Base-by-base conservation (phyloP, 78 protist species). In the Dictyostelium purpureum region DNA sequence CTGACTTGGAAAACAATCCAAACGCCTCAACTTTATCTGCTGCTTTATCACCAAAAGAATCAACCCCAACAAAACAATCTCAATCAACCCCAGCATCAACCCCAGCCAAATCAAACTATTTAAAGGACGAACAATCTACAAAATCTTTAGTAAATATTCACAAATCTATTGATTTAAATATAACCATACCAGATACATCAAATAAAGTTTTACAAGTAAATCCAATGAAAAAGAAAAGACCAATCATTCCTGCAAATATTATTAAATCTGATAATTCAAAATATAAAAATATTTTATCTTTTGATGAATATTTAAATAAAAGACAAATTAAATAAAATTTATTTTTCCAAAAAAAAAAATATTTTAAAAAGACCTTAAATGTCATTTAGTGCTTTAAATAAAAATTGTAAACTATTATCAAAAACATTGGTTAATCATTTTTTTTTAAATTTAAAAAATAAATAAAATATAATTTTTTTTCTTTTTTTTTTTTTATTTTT, bases 161-260 rank as follows among this genome's bases (percentile, higher is more conserved):
- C 19, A 67, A 31, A 18, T 18, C 63, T 16, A 79, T 79, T 10
- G 78, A 79, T 42, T 43, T 79, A 16, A 51, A 79, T 26, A 79
- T 79, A 45, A 28, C 26, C 6, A 79, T 79, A 31, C 88, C 88
- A n/a, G 77, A 79, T 4, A 49, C 16, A 47, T 28, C 37, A 7
- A 45, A 35, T 33, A 79, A 79, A 79, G 28, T 79, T 18, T 26
- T 71, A 43, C 24, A 16, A 45, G 18, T 71, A 24, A 21, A 28
- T 40, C 85, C 85, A 77, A 12, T 69, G 31, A 52, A 57, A 77
- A 77, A 42, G 71, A 77, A 77, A 40, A 31, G 85, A 57, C 85
- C 37, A 77, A 38, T 4, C 12, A 69, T 69, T 40, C 52, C 76
- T n/a, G 51, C 52, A 24, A 35, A 69, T 69, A 21, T 69, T 21